These are phyloP conservation scores for Sporisorium reilianum DNA, from an alignment of 1,284 basidiomycete genomes.

Conservation along the genomic window DNA sequence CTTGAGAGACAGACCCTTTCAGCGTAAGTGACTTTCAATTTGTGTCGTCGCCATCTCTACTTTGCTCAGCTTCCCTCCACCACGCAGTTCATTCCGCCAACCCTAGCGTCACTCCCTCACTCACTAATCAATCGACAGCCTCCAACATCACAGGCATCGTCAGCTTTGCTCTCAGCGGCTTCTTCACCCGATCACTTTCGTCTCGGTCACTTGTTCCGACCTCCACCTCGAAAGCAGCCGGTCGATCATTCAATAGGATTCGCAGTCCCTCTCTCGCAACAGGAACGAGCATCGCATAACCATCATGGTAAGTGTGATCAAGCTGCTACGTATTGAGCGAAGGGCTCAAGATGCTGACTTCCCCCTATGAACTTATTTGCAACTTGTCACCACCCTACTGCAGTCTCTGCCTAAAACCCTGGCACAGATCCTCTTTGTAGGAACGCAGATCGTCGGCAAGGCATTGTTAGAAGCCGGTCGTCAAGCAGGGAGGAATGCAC, in stretches of 20 bases:
- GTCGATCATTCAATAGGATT: background rate
- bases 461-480: constrained; percentile 89
- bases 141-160: background rate
- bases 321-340: background rate
- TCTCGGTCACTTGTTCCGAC: constrained; percentile 4
- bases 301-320: constrained; percentile 19
- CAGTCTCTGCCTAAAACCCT: constrained; percentile 74
- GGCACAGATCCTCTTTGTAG: constrained; percentile 84
- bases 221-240: constrained; percentile 20
- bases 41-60: constrained; percentile 18
- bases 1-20: constrained; percentile 31
- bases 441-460: constrained; percentile 86
- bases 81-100: background rate
- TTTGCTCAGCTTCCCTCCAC: constrained; percentile 7
- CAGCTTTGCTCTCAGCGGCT: background rate
- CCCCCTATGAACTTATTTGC: background rate
- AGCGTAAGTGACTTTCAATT: background rate
- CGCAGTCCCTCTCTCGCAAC: background rate
- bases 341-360: background rate
- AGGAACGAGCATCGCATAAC: background rate
- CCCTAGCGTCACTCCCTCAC: background rate
- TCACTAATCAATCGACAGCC: background rate
- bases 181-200: background rate
- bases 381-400: background rate
- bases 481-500: constrained; percentile 93